A percentile compares a stretch with the other conserved stretches of the same genome.
phyloP scores from a whole-genome alignment of 306 rosid species.

The Trichosanthes truncata region DNA sequence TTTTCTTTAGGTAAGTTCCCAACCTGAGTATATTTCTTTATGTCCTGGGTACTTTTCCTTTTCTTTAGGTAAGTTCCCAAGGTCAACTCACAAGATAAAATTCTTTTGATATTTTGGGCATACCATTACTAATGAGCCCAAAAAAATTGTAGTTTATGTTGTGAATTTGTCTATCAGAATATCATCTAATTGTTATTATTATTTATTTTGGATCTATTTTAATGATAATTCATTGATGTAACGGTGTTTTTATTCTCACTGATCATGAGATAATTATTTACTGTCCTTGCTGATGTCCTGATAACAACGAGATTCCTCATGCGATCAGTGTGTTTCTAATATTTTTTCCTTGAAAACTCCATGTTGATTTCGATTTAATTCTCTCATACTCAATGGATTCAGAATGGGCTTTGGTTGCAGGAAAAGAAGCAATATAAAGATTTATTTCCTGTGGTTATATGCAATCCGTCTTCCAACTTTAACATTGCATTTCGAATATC shows the following conservation, averaged over 20 bases:
- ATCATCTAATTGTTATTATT: background rate
- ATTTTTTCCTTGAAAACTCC: slow-evolving; percentile 3
- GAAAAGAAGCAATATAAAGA: slow-evolving; percentile 54
- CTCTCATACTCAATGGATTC: slow-evolving; percentile 1
- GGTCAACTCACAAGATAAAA: background rate
- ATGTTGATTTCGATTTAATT: slow-evolving; percentile 3
- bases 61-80: background rate
- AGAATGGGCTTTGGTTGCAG: slow-evolving; percentile 28
- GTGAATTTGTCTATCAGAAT: background rate
- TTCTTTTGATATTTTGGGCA: slow-evolving; percentile 1
- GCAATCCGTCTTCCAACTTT: slow-evolving; percentile 40
- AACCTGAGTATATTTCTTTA: background rate
- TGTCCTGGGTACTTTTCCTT: background rate
- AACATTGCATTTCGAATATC: slow-evolving; percentile 75
- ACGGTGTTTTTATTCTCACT: background rate
- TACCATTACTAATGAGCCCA: background rate
- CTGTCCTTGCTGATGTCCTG: background rate
- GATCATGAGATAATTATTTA: background rate
- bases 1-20: background rate
- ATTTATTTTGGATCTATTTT: background rate
- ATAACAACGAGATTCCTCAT: background rate
- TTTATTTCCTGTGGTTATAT: slow-evolving; percentile 60
- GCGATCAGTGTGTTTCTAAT: background rate
- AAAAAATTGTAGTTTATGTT: background rate
- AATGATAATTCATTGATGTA: background rate